Percentiles rank a stretch among this genome's conserved stretches.
Evolutionary conservation across 352 stramenopile genomes (phyloP).

Genomic region (Poterioochromonas sp.): DNA sequence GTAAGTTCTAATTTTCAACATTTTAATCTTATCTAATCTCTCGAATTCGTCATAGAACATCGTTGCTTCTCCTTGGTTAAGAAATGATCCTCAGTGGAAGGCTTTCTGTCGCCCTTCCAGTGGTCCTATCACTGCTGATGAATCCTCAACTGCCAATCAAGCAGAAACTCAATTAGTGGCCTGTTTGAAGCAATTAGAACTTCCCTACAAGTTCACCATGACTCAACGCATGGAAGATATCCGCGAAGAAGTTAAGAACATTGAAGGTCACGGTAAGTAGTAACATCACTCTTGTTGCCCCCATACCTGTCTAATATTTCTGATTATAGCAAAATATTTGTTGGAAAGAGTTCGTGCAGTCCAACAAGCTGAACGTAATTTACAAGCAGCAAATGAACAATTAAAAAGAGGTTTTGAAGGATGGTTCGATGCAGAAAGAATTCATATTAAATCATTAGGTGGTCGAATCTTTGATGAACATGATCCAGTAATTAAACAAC

Average conservation of each 20-base stretch:
- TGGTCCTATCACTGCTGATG: not conserved
- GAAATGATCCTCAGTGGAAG: constrained; percentile 26
- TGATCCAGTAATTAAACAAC: not conserved
- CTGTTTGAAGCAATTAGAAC: not conserved
- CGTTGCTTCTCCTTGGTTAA: constrained; percentile 1
- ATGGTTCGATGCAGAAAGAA: constrained; percentile 1
- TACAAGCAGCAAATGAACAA: not conserved
- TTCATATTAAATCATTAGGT: not conserved
- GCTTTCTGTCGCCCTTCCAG: constrained; percentile 4
- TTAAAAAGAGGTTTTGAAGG: not conserved
- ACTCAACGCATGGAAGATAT: constrained; percentile 7
- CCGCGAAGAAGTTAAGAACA: not conserved
- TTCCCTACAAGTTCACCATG: constrained; percentile 33
- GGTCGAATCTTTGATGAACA: constrained; percentile 1
- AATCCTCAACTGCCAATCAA: not conserved
- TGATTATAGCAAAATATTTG: not conserved
- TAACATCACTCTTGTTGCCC: not conserved
- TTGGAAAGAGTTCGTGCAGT: not conserved
- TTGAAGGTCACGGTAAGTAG: constrained; percentile 21
- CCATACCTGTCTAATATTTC: not conserved
- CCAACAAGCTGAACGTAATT: not conserved
- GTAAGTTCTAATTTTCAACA: not conserved
- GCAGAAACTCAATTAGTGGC: not conserved
- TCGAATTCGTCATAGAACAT: not conserved
- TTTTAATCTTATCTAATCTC: not conserved